Conservation (phyloP, 2,329 filamentous ascomycete species). For the Didymella lethalis region DNA sequence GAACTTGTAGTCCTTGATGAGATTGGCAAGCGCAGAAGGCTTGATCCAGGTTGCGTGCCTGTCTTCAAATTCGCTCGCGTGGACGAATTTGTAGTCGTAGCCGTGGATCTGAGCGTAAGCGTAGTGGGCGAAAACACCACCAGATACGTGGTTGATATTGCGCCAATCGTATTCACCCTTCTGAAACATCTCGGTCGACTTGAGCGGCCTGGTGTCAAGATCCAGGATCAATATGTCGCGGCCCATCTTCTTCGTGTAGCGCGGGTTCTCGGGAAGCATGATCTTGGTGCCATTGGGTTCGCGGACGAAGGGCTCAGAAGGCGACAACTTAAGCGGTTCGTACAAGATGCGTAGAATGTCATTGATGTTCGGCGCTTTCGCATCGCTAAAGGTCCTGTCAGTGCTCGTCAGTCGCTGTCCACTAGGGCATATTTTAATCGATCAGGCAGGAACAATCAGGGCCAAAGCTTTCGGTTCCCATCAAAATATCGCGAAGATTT, state of each 20-base stretch:
- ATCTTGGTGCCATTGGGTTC: conserved; percentile 45
- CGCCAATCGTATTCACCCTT: conserved; percentile 48
- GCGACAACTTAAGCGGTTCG: conserved; percentile 39
- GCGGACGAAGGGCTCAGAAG: conserved; percentile 41
- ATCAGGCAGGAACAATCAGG: conserved; percentile 1
- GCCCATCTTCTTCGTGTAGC: conserved; percentile 45
- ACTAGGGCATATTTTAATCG: conserved; percentile 2
- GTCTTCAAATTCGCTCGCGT: conserved; percentile 51
- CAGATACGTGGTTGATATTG: conserved; percentile 48
- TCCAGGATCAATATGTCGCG: conserved; percentile 48
- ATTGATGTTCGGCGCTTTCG: conserved; percentile 40
- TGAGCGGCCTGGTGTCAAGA: conserved; percentile 46
- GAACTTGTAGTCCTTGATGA: conserved; percentile 52
- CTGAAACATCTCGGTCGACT: conserved; percentile 43
- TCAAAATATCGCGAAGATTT: neutral
- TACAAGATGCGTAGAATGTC: conserved; percentile 46
- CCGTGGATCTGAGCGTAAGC: conserved; percentile 56
- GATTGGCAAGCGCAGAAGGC: conserved; percentile 48
- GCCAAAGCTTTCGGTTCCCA: neutral
- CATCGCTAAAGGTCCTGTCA: conserved; percentile 34
- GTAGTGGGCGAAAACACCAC: conserved; percentile 51
- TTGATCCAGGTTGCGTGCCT: conserved; percentile 60
- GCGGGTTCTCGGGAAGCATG: conserved; percentile 39
- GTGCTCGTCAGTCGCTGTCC: conserved; percentile 24
- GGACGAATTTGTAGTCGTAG: conserved; percentile 60